Evolutionary conservation across 768 basidiomycete species (phyloP).

Genomic region (Tephrocybe sp.): DNA sequence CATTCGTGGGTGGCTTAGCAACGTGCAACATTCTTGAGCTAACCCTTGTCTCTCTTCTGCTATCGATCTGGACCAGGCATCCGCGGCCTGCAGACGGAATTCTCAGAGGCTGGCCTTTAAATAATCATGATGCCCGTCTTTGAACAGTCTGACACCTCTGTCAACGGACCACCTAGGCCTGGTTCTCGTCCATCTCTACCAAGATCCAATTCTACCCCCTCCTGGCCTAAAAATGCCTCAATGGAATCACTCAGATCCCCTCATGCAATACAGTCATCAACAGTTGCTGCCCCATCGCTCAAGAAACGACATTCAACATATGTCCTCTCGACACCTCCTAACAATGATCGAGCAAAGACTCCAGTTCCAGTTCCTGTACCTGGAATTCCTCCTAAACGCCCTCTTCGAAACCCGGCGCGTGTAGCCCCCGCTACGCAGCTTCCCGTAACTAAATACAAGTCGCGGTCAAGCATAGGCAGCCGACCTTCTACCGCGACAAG

Average conservation of each 20-base stretch:
- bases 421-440: background rate
- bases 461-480: conserved; percentile 12
- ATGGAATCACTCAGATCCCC: conserved; percentile 19
- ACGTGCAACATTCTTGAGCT: conserved; percentile 1
- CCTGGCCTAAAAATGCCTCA: conserved; percentile 20
- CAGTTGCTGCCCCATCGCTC: conserved; percentile 16
- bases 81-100: background rate
- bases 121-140: conserved; percentile 12
- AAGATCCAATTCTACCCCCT: conserved; percentile 19
- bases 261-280: conserved; percentile 3
- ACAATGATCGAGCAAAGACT: conserved; percentile 18
- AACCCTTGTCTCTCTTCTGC: background rate
- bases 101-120: background rate
- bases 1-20: background rate
- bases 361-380: conserved; percentile 20
- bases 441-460: conserved; percentile 4
- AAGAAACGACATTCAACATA: conserved; percentile 35
- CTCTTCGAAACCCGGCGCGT: conserved; percentile 34
- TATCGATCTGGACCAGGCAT: background rate
- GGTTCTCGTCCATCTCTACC: conserved; percentile 14
- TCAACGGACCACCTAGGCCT: conserved; percentile 2
- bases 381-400: conserved; percentile 26
- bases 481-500: conserved; percentile 27
- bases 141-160: conserved; percentile 5
- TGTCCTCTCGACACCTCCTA: conserved; percentile 20